Percentiles rank a stretch among this genome's conserved stretches.
phyloP scores from a whole-genome alignment of 2,329 filamentous ascomycete species.

The Simplicillium sp. region DNA sequence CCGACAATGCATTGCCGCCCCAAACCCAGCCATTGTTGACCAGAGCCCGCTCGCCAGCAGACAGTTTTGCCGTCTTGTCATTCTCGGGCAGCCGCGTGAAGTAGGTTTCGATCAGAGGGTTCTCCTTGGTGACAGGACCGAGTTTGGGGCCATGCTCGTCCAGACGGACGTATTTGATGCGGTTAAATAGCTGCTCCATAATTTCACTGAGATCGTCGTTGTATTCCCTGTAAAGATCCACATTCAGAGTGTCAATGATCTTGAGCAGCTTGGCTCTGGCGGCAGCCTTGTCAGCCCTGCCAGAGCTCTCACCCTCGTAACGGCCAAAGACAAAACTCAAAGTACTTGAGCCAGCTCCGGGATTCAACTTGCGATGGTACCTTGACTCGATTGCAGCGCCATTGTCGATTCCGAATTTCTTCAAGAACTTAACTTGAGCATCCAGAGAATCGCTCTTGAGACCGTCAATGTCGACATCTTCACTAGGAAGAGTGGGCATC shows the following conservation, averaged over 20 bases:
- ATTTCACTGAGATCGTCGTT: constrained; percentile 75
- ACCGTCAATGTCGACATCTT: constrained; percentile 31
- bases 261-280: constrained; percentile 46
- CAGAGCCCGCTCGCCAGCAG: constrained; percentile 66
- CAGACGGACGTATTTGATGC: constrained; percentile 90
- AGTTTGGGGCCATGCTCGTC: constrained; percentile 84
- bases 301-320: constrained; percentile 39
- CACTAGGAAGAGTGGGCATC: constrained; percentile 30
- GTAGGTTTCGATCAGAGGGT: constrained; percentile 84
- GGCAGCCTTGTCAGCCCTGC: constrained; percentile 37
- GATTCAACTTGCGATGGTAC: constrained; percentile 62
- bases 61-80: constrained; percentile 66
- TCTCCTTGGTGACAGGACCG: constrained; percentile 66
- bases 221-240: constrained; percentile 87
- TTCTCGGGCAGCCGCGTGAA: constrained; percentile 84
- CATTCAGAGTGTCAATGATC: constrained; percentile 75
- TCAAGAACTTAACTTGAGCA: constrained; percentile 52
- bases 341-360: constrained; percentile 55
- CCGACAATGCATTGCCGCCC: constrained; percentile 88
- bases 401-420: constrained; percentile 59
- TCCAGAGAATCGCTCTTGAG: constrained; percentile 35
- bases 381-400: constrained; percentile 70
- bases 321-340: constrained; percentile 41
- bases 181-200: constrained; percentile 83
- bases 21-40: constrained; percentile 99